Evolutionary conservation across 2,329 filamentous ascomycete species (phyloP).

Genomic region (Cercospora beticola): DNA sequence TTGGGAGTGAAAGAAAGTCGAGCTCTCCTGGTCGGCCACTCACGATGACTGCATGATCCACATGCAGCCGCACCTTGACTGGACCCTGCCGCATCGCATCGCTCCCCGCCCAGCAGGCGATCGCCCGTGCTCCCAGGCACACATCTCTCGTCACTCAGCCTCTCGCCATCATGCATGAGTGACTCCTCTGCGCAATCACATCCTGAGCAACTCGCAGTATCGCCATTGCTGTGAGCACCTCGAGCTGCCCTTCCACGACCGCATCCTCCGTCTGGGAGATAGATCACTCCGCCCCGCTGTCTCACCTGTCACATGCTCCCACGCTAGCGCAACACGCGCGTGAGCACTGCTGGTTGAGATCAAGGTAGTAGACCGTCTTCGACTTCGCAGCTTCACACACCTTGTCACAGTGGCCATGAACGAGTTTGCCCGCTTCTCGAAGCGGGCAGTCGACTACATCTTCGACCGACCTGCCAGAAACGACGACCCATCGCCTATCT

Average conservation of each 20-base stretch:
- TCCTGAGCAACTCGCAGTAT: background rate
- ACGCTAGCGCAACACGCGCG: slow-evolving; percentile 12
- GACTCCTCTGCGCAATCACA: slow-evolving; percentile 1
- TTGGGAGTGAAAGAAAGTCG: background rate
- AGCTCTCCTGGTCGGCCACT: slow-evolving; percentile 6
- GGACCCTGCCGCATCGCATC: slow-evolving; percentile 3
- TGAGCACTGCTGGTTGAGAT: slow-evolving; percentile 15
- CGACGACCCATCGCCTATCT: slow-evolving; percentile 72
- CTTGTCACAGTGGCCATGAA: slow-evolving; percentile 52
- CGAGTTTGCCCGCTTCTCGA: slow-evolving; percentile 71
- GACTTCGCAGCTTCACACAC: background rate
- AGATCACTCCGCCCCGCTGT: slow-evolving; percentile 6
- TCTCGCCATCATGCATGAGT: slow-evolving; percentile 1
- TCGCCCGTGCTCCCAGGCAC: background rate
- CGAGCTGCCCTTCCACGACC: background rate
- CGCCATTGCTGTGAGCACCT: background rate
- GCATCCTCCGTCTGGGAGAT: background rate
- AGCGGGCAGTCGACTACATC: slow-evolving; percentile 83
- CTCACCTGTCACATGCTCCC: slow-evolving; percentile 20
- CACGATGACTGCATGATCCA: slow-evolving; percentile 10
- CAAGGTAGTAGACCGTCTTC: background rate
- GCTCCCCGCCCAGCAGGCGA: background rate
- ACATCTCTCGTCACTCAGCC: background rate
- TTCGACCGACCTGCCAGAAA: slow-evolving; percentile 90
- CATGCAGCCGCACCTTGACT: slow-evolving; percentile 4